These are phyloP conservation scores for Tylopilus vinaceipallidus DNA, from an alignment of 768 basidiomycete species.

Conservation along the genomic window DNA sequence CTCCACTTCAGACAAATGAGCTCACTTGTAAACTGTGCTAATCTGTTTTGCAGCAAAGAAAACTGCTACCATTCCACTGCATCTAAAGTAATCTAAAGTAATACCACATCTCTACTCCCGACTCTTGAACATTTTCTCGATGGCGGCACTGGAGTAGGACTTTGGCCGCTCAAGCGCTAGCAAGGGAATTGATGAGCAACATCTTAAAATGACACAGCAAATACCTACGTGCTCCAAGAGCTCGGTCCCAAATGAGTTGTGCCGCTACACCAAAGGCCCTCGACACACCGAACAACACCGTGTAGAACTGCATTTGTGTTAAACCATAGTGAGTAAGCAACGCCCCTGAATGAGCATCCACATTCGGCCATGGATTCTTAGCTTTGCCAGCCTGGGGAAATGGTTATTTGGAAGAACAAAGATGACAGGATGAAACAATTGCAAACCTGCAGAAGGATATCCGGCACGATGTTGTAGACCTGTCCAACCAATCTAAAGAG, in stretches of 20 bases:
- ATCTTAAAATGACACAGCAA: not conserved
- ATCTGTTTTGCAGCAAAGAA: too few species aligned
- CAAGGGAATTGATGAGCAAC: not conserved
- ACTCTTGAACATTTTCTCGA: conserved; percentile 73
- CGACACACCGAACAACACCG: conserved; percentile 96
- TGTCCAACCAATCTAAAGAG: conserved; percentile 94
- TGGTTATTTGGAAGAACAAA: not conserved
- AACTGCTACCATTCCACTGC: too few species aligned
- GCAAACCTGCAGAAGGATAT: conserved; percentile 78
- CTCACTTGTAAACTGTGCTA: too few species aligned
- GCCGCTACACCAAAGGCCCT: conserved; percentile 88
- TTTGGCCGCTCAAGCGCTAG: conserved; percentile 87
- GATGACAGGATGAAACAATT: not conserved
- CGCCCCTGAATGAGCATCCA: conserved; percentile 94
- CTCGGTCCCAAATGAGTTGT: conserved; percentile 92
- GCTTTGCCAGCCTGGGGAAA: conserved; percentile 74
- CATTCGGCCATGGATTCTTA: conserved; percentile 96
- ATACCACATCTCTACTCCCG: conserved; percentile 10
- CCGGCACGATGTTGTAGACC: conserved; percentile 84
- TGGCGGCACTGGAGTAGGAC: conserved; percentile 81
- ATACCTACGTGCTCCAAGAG: conserved; percentile 81
- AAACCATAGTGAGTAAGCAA: conserved; percentile 85
- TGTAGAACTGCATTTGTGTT: conserved; percentile 93
- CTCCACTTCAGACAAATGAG: too few species aligned
- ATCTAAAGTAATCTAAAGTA: not conserved